Evolutionary conservation across 2,329 filamentous ascomycete genomes (phyloP), one percentile per base, ranked within the genome.

Genomic region (Aspergillus uvarum): DNA sequence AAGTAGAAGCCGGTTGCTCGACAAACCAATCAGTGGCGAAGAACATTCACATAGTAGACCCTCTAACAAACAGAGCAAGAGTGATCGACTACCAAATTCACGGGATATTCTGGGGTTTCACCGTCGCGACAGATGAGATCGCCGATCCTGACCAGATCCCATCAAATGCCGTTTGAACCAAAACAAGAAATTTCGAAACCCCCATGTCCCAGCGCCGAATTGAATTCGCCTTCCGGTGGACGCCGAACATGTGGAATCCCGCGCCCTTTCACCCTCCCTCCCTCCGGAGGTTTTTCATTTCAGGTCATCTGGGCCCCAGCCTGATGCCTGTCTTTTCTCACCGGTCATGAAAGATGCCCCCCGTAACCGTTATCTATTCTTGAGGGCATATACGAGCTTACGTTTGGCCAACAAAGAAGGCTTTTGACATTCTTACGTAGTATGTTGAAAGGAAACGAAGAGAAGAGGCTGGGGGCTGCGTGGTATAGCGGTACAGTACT

Each of bases 331-430:
- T 44, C 38, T 44, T 19, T 16, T 44, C 38, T 44, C 38, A 44
- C 38, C 26, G 29, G 47, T 64, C 26, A 29, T 29, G 26, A 29
- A 29, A 29, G 26, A 10, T 29, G 26, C 26, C 26, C 26, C 7
- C 8, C 26, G 3, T 29, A 8, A 29, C 22, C 22, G 26, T 10
- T 29, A 29, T 10, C 11, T 35, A 6, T 35, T 35, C 14, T 16
- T 35, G 32, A 16, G 11, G 48, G 64, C 62, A 50, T 14, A 32
- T 19, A 31, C 19, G n/a, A 38, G 51, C 26, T 48, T 51, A 31
- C 47, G 7, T 22, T 55, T 51, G 51, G 7, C 22, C 16, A 29
- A 14, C 44, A 24, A 47, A 19, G 24, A 47, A 16, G 16, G 14
- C 19, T 42, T 12, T 16, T 54, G 32, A 5, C 2, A 19, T 7